Percentiles rank a stretch among this genome's conserved stretches.
Conservation (phyloP, 495 filamentous ascomycete species). For the Talaromyces adpressus region DNA sequence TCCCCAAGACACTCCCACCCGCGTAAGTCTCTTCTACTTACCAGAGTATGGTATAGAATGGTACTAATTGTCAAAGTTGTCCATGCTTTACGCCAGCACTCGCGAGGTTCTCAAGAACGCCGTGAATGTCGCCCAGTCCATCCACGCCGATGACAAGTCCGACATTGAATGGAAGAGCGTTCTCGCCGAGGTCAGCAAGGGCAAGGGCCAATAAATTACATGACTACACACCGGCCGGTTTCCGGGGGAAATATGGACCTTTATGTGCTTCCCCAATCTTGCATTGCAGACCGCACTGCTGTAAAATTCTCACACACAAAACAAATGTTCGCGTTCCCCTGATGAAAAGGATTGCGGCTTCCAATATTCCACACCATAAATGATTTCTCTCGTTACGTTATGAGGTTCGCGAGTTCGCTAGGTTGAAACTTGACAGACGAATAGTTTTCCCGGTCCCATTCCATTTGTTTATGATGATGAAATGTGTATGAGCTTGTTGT, state of each 20-base stretch:
- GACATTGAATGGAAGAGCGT: conserved; percentile 83
- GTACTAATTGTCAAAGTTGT: conserved; percentile 30
- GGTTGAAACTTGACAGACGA: neutral
- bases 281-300: conserved; percentile 1
- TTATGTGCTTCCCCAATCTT: neutral
- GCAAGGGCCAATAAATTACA: conserved; percentile 40
- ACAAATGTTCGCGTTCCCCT: neutral
- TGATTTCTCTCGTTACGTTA: neutral
- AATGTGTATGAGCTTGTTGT: conserved; percentile 1
- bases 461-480: neutral
- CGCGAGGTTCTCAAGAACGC: conserved; percentile 87
- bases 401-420: neutral
- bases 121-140: conserved; percentile 68
- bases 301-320: neutral
- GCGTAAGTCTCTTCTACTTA: conserved; percentile 51
- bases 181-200: conserved; percentile 75
- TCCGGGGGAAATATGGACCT: neutral
- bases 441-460: neutral
- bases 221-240: neutral
- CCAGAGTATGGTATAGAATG: neutral
- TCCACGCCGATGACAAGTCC: conserved; percentile 88
- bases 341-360: neutral
- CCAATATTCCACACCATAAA: conserved; percentile 1
- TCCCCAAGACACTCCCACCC: conserved; percentile 72
- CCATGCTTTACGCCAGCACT: conserved; percentile 97